These are phyloP conservation scores for Phytophthora tentaculata DNA, from an alignment of 352 stramenopile genomes.

Conservation along the genomic window DNA sequence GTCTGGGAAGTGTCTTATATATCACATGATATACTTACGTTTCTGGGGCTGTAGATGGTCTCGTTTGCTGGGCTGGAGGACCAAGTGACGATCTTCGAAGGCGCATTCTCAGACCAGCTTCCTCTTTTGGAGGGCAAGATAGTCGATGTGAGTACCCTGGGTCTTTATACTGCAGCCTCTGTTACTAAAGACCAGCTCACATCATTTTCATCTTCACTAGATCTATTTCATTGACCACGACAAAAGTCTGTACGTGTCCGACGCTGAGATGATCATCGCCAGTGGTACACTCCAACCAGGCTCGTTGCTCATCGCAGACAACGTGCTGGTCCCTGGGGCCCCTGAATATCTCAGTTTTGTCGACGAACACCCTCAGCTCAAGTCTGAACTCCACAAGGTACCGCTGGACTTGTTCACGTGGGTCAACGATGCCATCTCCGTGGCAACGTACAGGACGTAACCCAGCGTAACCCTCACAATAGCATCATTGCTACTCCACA, in stretches of 20 bases:
- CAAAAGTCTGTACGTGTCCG: conserved; percentile 47
- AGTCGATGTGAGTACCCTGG: conserved; percentile 24
- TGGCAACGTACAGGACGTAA: conserved; percentile 20
- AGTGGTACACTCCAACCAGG: conserved; percentile 4
- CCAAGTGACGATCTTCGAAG: conserved; percentile 34
- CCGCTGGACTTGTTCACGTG: conserved; percentile 14
- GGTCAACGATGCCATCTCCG: conserved; percentile 23
- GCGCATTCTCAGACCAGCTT: conserved; percentile 30
- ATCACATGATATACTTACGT: neutral
- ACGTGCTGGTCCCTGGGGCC: conserved; percentile 45
- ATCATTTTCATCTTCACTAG: conserved; percentile 8
- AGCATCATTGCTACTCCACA: neutral
- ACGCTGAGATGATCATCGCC: conserved; percentile 11
- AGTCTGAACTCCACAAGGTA: conserved; percentile 17
- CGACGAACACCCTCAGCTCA: conserved; percentile 19
- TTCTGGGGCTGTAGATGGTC: conserved; percentile 22
- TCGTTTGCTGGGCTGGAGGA: conserved; percentile 26
- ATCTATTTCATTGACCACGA: conserved; percentile 59
- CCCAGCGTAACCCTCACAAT: conserved; percentile 3
- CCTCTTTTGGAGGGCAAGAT: conserved; percentile 21
- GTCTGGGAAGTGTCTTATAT: neutral
- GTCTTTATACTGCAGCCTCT: no score
- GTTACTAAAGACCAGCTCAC: neutral
- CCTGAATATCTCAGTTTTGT: conserved; percentile 50
- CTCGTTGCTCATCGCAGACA: conserved; percentile 46